phyloP scores from a whole-genome alignment of 2,329 filamentous ascomycete species.

The Fusarium bactridioides region DNA sequence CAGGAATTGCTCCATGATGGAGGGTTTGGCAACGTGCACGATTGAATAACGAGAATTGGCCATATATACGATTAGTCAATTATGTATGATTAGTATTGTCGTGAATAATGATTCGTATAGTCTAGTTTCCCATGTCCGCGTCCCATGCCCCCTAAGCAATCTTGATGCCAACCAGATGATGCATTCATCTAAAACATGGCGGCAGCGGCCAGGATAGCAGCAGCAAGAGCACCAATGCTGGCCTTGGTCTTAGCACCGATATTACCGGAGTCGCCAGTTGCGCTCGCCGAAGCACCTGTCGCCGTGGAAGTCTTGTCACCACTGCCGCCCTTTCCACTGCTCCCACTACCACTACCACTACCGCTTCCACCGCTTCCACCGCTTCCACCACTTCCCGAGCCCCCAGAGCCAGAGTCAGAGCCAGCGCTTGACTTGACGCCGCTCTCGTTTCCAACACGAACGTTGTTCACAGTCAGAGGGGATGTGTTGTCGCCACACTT shows the following conservation, averaged over 20 bases:
- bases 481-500: slow-evolving; percentile 17
- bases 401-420: slow-evolving; percentile 4
- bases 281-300: slow-evolving; percentile 4
- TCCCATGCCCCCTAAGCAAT: not conserved
- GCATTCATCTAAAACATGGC: not conserved
- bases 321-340: not conserved
- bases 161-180: not conserved
- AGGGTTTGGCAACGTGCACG: not conserved
- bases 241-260: slow-evolving; percentile 2
- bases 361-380: too few species aligned
- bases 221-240: slow-evolving; percentile 13
- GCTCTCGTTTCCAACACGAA: slow-evolving; percentile 21
- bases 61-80: not conserved
- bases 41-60: not conserved
- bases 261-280: slow-evolving; percentile 12
- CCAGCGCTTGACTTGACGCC: slow-evolving; percentile 15
- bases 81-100: slow-evolving; percentile 4
- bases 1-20: not conserved
- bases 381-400: slow-evolving; percentile 3
- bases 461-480: slow-evolving; percentile 19
- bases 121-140: not conserved
- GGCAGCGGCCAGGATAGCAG: slow-evolving; percentile 8
- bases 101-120: slow-evolving; percentile 4
- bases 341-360: not conserved
- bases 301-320: slow-evolving; percentile 3